Conservation (phyloP, 352 stramenopile genomes). For the Plasmopara muralis region DNA sequence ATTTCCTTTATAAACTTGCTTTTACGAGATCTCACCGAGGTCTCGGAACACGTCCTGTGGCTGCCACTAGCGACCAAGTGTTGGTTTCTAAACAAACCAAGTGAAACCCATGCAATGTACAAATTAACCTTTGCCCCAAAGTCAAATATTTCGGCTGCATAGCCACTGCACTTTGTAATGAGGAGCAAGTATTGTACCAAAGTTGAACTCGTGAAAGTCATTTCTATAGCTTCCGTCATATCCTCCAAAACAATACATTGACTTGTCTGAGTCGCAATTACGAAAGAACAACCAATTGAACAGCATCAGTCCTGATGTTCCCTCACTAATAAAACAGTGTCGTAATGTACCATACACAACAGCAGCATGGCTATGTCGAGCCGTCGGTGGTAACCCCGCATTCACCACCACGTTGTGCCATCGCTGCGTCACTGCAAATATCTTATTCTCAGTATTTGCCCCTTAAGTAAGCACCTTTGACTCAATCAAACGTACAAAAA, state of each 20-base stretch:
- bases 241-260: conserved; percentile 88
- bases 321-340: not conserved
- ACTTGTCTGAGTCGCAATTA: conserved; percentile 44
- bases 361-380: conserved; percentile 93
- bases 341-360: conserved; percentile 68
- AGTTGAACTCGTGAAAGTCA: conserved; percentile 97
- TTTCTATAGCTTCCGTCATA: conserved; percentile 94
- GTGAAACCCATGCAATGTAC: conserved; percentile 2
- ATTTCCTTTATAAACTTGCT: not conserved
- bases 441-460: not conserved
- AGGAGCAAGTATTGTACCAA: conserved; percentile 31
- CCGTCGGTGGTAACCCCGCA: conserved; percentile 83
- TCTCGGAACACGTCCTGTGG: conserved; percentile 60
- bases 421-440: conserved; percentile 56
- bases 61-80: conserved; percentile 83
- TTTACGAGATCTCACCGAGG: conserved; percentile 33
- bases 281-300: not conserved
- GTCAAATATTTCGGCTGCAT: not conserved
- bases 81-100: conserved; percentile 41
- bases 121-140: conserved; percentile 1
- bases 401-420: conserved; percentile 70
- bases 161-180: not conserved
- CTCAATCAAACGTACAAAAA: conserved; percentile 64
- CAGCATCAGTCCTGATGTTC: too few relatives aligned
- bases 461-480: not conserved